Evolutionary conservation across 1,139 yeast genomes (phyloP), one percentile per base, ranked within the genome.

Genomic region (Kurtzmaniella natalensis): DNA sequence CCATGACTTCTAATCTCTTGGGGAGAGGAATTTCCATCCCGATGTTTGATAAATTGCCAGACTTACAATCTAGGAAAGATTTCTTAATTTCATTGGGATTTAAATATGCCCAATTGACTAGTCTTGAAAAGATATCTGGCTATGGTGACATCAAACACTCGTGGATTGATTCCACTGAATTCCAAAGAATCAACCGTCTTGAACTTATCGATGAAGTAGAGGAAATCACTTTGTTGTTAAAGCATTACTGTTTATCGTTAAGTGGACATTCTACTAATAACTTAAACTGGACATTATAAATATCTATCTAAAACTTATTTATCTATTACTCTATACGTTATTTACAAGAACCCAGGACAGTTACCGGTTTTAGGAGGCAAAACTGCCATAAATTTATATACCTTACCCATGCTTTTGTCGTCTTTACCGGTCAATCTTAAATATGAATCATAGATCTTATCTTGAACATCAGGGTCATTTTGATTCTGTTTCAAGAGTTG

Each of bases 191-290:
- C 1, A 70, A 76, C 36, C 53, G 61, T 20, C 64, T 89, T 32
- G 97, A 92, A 52, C 66, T 88, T 45, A 64, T 92, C 25, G 98
- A 92, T 57, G 98, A 92, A 54, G 61, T 87, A 10, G 98, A 92
- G 58, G 98, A 92, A 51, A 68, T 92, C 48, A 64, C 68, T 43
- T 61, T 92, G 28, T 65, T 92, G 38, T 73, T 86, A 42, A 70
- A 72, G 29, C 98, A 92, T 56, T 92, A 92, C 50, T 81, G 94
- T 40, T 55, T 84, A 18, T 45, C 51, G 20, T 53, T 47, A 31
- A 56, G 51, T 2, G 57, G 34, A n/a, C 20, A 10, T 3, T 4
- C n/a, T 6, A 9, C 9, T 10, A 17, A 13, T 10, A 11, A 48
- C 28, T 35, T 20, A 17, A 26, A 26, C 7, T 26, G 29, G 29